phyloP scores from a whole-genome alignment of 2,329 filamentous ascomycete genomes.

The Colletotrichum spaethianum region DNA sequence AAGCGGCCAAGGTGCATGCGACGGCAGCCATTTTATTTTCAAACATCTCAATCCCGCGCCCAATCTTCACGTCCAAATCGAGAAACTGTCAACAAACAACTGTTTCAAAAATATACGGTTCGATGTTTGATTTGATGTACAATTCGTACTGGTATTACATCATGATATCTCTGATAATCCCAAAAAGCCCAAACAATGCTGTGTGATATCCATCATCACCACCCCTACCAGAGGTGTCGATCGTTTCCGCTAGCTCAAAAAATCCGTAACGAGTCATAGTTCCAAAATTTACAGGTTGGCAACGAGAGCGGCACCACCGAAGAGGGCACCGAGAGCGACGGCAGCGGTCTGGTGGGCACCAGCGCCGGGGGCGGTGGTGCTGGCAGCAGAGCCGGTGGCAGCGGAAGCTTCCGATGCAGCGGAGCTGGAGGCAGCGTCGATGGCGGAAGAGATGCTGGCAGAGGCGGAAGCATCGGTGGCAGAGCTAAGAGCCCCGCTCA shows the following conservation, averaged over 20 bases:
- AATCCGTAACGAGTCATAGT: neutral
- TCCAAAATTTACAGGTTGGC: slow-evolving; percentile 58
- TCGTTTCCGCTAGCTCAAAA: slow-evolving; percentile 3
- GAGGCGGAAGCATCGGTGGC: slow-evolving; percentile 32
- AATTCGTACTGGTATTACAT: slow-evolving; percentile 40
- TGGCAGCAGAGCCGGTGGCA: slow-evolving; percentile 46
- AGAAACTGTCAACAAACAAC: neutral
- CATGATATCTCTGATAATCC: slow-evolving; percentile 28
- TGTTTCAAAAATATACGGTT: slow-evolving; percentile 4
- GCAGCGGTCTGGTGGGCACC: slow-evolving; percentile 57
- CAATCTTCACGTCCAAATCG: too few species aligned
- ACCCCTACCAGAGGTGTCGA: neutral
- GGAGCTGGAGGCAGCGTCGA: slow-evolving; percentile 26
- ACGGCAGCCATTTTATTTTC: neutral
- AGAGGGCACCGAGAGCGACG: slow-evolving; percentile 61
- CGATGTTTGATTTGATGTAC: slow-evolving; percentile 31
- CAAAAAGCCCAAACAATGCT: slow-evolving; percentile 34
- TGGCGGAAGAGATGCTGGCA: slow-evolving; percentile 33
- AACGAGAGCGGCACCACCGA: slow-evolving; percentile 62
- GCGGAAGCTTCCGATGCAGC: slow-evolving; percentile 21
- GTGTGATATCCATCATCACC: slow-evolving; percentile 20
- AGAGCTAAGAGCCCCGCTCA: slow-evolving; percentile 43
- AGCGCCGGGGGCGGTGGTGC: slow-evolving; percentile 43
- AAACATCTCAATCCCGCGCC: neutral
- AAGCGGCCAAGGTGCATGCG: neutral